These are phyloP conservation scores for Trichoderma arundinaceum DNA, from an alignment of 2,329 filamentous ascomycete species.

Conservation along the genomic window DNA sequence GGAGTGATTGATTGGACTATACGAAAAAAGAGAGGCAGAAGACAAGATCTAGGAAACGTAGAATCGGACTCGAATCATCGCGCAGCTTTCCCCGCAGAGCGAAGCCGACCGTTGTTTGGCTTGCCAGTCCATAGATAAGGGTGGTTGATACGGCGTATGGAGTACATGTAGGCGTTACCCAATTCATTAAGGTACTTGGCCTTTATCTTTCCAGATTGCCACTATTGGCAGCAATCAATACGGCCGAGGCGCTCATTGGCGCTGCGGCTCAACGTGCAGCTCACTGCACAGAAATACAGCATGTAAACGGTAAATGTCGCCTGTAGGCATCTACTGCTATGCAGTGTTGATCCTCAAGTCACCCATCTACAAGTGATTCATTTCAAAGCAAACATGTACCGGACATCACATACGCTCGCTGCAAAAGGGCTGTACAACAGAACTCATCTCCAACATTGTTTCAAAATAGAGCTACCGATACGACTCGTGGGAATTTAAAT, in stretches of 20 bases:
- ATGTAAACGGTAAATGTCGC: too few relatives aligned
- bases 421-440: too few relatives aligned
- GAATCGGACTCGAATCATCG: not conserved
- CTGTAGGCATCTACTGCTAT: too few relatives aligned
- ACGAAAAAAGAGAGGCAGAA: not conserved
- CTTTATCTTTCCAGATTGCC: not conserved
- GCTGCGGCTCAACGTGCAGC: too few relatives aligned
- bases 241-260: too few relatives aligned
- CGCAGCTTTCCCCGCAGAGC: conserved; percentile 9
- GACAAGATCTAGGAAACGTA: not conserved
- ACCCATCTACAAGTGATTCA: too few relatives aligned
- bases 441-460: too few relatives aligned
- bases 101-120: not conserved
- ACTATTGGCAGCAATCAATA: not conserved
- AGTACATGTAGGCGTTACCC: not conserved
- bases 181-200: not conserved
- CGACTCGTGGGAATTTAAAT: not conserved
- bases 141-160: not conserved
- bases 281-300: too few relatives aligned
- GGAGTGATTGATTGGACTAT: not conserved
- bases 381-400: too few relatives aligned
- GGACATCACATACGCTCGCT: too few relatives aligned
- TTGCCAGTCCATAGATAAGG: not conserved
- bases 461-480: not conserved
- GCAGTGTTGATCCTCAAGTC: too few relatives aligned